A percentile compares a stretch with the other conserved stretches of the same genome.
phyloP scores from a whole-genome alignment of 164 flowering plant genomes.

The Brasenia schreberi region DNA sequence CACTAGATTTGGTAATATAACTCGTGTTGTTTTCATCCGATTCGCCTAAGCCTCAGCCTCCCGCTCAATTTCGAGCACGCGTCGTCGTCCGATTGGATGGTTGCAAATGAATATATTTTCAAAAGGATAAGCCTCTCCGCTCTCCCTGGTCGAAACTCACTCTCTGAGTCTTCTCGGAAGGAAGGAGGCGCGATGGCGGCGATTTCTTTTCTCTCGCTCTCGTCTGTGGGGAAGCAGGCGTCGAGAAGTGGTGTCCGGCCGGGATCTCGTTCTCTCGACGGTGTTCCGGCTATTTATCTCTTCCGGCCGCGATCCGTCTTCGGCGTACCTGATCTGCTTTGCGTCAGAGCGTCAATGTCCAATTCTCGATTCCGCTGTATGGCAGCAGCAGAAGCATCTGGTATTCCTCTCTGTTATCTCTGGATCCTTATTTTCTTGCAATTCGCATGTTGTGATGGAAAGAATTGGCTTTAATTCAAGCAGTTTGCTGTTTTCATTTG shows the following conservation, averaged over 20 bases:
- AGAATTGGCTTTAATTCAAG: no score
- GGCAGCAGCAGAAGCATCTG: slow-evolving; percentile 16
- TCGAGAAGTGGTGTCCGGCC: slow-evolving; percentile 7
- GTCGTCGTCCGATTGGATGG: no score
- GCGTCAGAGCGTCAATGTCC: slow-evolving; percentile 8
- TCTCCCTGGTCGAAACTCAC: background rate
- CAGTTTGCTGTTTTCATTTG: background rate
- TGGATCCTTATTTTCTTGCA: background rate
- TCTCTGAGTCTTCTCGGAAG: background rate
- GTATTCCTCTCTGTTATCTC: background rate
- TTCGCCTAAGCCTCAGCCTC: no score
- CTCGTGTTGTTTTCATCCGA: no score
- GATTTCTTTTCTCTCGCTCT: slow-evolving; percentile 18
- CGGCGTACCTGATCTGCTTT: slow-evolving; percentile 4
- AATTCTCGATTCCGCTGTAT: slow-evolving; percentile 22
- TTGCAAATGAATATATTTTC: no score
- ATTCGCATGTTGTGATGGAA: background rate
- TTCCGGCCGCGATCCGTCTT: slow-evolving; percentile 7
- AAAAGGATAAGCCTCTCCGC: background rate
- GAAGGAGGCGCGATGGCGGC: slow-evolving; percentile 18
- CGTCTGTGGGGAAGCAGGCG: slow-evolving; percentile 14
- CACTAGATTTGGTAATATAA: no score
- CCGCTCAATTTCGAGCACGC: no score
- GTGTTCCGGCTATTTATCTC: slow-evolving; percentile 6
- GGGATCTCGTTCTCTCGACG: slow-evolving; percentile 1